A percentile compares a stretch with the other conserved stretches of the same genome.
phyloP scores from a whole-genome alignment of 2,329 filamentous ascomycete species.

The Hortaea sp. region DNA sequence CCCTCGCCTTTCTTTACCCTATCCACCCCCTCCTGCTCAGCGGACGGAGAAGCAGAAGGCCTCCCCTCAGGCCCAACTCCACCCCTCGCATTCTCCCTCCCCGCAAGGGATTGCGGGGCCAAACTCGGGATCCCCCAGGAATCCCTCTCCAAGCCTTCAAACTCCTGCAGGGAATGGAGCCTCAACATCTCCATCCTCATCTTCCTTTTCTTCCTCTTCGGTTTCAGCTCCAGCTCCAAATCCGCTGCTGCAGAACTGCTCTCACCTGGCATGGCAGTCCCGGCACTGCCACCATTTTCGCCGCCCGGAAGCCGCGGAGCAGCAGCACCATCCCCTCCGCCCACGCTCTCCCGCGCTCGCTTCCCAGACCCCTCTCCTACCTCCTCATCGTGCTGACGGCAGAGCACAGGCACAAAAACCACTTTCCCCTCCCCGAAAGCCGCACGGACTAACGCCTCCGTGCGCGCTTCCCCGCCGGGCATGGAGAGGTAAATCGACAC shows the following conservation, averaged over 20 bases:
- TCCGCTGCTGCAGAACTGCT: too few relatives aligned
- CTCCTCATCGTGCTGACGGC: neutral
- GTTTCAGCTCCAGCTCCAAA: too few relatives aligned
- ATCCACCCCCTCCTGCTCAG: slow-evolving; percentile 22
- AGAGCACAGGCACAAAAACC: slow-evolving; percentile 60
- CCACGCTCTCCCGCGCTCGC: neutral
- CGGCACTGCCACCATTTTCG: neutral
- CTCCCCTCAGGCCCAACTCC: slow-evolving; percentile 23
- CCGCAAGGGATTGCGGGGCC: slow-evolving; percentile 51
- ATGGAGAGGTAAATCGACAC: slow-evolving; percentile 90
- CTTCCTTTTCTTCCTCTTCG: slow-evolving; percentile 16
- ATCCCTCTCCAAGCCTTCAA: slow-evolving; percentile 64
- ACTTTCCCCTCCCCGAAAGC: slow-evolving; percentile 68
- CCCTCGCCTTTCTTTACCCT: slow-evolving; percentile 16
- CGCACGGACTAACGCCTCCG: slow-evolving; percentile 69
- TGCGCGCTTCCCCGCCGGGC: slow-evolving; percentile 79
- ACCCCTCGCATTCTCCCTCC: slow-evolving; percentile 64
- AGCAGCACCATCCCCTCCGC: too few relatives aligned
- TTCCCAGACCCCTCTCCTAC: slow-evolving; percentile 19
- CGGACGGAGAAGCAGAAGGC: slow-evolving; percentile 22
- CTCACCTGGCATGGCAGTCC: too few relatives aligned
- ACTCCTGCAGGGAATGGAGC: slow-evolving; percentile 63
- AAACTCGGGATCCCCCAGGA: slow-evolving; percentile 94
- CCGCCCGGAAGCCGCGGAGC: neutral
- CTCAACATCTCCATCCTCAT: slow-evolving; percentile 93